Evolutionary conservation across 805 yeast genomes (phyloP).

Genomic region (Metschnikowia colocasiae): DNA sequence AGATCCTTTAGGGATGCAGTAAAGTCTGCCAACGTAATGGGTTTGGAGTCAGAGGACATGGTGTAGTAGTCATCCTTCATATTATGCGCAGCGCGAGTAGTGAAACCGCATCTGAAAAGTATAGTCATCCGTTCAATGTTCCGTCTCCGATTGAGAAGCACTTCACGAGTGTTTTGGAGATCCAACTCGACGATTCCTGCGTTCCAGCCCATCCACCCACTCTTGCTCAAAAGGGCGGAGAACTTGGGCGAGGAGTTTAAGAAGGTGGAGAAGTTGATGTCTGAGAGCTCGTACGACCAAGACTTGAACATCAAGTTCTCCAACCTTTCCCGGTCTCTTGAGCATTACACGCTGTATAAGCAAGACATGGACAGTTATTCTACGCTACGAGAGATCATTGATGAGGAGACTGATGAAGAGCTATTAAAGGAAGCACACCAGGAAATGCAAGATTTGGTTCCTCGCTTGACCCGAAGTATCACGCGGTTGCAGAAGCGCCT

Average conservation of each 20-base stretch:
- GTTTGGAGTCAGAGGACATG: constrained; percentile 24
- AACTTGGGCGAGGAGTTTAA: constrained; percentile 27
- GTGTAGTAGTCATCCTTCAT: background rate
- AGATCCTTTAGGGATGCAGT: constrained; percentile 50
- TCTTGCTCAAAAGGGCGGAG: constrained; percentile 36
- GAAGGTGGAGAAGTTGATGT: constrained; percentile 26
- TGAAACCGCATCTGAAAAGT: background rate
- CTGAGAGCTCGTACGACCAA: constrained; percentile 32
- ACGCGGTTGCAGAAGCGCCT: constrained; percentile 51
- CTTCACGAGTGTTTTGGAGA: constrained; percentile 4
- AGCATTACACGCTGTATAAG: constrained; percentile 28
- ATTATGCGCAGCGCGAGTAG: constrained; percentile 3
- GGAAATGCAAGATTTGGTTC: constrained; percentile 51
- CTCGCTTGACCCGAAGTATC: constrained; percentile 42
- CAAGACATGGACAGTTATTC: constrained; percentile 24
- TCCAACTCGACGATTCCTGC: constrained; percentile 5
- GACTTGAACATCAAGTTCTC: constrained; percentile 33
- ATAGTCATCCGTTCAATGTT: background rate
- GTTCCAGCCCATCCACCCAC: constrained; percentile 34
- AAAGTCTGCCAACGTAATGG: constrained; percentile 41
- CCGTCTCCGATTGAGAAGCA: constrained; percentile 4
- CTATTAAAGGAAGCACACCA: constrained; percentile 53
- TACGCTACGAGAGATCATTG: constrained; percentile 25
- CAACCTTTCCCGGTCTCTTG: constrained; percentile 28
- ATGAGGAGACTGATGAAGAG: constrained; percentile 24